Evolutionary conservation across 345 rosid species (phyloP).

Genomic region (Eucalyptus erythrocorys): DNA sequence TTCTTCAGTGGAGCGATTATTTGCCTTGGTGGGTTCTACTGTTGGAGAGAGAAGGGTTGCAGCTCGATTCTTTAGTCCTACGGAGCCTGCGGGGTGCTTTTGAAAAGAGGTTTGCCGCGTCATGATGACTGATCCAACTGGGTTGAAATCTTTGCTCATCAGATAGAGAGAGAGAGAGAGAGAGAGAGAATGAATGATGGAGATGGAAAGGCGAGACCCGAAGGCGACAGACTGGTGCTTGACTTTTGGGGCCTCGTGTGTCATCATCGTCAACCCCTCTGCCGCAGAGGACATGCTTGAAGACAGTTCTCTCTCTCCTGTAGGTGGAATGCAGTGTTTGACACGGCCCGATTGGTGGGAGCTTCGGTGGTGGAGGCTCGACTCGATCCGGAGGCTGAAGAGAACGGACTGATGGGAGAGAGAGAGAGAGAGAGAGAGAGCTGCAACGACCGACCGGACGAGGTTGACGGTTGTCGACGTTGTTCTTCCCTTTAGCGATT

Average conservation of each 20-base stretch:
- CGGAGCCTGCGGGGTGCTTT: background rate
- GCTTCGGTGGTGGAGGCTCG: background rate
- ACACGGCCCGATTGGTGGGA: background rate
- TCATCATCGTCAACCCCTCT: background rate
- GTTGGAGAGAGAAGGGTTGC: background rate
- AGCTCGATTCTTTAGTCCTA: background rate
- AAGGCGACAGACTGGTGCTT: background rate
- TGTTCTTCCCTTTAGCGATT: background rate
- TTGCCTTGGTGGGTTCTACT: background rate
- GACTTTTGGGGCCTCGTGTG: background rate
- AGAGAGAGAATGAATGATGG: background rate
- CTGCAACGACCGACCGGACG: background rate
- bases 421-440: background rate
- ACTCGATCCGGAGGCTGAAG: background rate
- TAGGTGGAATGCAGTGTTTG: background rate
- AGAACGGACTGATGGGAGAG: background rate
- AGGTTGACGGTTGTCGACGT: background rate
- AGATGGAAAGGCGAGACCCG: background rate
- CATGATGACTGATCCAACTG: background rate
- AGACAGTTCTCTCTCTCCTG: background rate
- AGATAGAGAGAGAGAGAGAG: too few relatives aligned
- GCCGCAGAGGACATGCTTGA: background rate
- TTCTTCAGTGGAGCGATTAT: background rate
- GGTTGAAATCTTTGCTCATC: background rate
- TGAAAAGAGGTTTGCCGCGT: background rate